Evolutionary conservation across 2,329 filamentous ascomycete genomes (phyloP).

Genomic region (Tolypocladium paradoxum): DNA sequence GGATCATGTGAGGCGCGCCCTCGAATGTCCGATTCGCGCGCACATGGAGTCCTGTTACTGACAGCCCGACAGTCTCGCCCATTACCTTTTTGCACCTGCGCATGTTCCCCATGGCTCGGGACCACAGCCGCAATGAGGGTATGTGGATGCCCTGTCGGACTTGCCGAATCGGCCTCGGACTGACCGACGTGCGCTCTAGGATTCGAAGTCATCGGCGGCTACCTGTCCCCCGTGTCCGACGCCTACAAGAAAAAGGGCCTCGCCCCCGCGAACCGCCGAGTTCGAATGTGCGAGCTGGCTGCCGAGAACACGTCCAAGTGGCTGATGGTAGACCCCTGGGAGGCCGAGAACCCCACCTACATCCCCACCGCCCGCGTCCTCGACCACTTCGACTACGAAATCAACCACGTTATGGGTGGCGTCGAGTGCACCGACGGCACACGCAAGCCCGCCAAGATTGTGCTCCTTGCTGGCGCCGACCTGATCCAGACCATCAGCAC

Average conservation of each 20-base stretch:
- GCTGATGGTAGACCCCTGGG: conserved; percentile 84
- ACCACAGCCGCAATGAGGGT: conserved; percentile 52
- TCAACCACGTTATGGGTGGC: conserved; percentile 69
- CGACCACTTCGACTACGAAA: conserved; percentile 84
- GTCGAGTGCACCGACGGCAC: conserved; percentile 57
- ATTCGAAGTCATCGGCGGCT: conserved; percentile 81
- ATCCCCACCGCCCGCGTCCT: conserved; percentile 81
- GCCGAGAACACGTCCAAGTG: conserved; percentile 60
- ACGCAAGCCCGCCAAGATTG: conserved; percentile 59
- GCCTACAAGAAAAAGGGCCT: conserved; percentile 27
- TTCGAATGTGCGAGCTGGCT: conserved; percentile 74
- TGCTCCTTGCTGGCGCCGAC: conserved; percentile 71
- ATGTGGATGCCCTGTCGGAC: conserved; percentile 1
- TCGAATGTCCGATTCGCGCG: not conserved
- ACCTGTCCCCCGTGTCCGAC: conserved; percentile 20
- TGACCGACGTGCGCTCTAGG: conserved; percentile 7
- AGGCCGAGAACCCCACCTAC: conserved; percentile 71
- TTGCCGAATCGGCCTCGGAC: not conserved
- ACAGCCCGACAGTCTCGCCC: conserved; percentile 42
- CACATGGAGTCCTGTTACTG: not conserved
- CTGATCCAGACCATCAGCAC: conserved; percentile 64
- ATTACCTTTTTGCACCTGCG: conserved; percentile 68
- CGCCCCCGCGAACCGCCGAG: conserved; percentile 25
- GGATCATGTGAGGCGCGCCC: conserved; percentile 38
- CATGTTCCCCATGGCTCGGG: conserved; percentile 81